A percentile compares a stretch with the other conserved stretches of the same genome.
Evolutionary conservation across 164 flowering plant species (phyloP).

Genomic region (Litsea cubeba): DNA sequence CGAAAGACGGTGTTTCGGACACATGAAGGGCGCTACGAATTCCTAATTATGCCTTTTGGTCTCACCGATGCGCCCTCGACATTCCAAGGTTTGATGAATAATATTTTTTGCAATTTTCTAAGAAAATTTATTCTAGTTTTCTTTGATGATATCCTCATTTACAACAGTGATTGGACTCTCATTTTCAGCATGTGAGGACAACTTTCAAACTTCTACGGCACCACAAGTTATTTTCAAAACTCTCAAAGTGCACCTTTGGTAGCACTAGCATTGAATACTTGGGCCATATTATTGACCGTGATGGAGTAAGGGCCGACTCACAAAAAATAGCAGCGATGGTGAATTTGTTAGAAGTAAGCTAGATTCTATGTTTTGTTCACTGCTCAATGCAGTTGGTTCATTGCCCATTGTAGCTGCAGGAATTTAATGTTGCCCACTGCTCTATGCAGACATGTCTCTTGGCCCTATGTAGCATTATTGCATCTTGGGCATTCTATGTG

Average conservation of each 20-base stretch:
- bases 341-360: neutral
- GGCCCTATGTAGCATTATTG: no score
- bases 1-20: neutral
- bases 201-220: neutral
- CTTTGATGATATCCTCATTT: neutral
- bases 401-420: no score
- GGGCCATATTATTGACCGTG: neutral
- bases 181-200: neutral
- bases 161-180: neutral
- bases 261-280: neutral
- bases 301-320: neutral
- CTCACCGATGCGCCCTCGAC: neutral
- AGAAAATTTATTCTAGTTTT: neutral
- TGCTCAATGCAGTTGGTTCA: no score
- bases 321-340: neutral
- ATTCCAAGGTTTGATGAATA: neutral
- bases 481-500: no score
- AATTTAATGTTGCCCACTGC: no score
- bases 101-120: neutral
- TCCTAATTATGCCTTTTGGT: neutral
- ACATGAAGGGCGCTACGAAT: no score
- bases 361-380: no score
- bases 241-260: neutral
- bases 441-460: no score
- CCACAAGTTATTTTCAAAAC: neutral